Base-by-base conservation (phyloP, 1,284 basidiomycete genomes). In the Pholiota adiposa region DNA sequence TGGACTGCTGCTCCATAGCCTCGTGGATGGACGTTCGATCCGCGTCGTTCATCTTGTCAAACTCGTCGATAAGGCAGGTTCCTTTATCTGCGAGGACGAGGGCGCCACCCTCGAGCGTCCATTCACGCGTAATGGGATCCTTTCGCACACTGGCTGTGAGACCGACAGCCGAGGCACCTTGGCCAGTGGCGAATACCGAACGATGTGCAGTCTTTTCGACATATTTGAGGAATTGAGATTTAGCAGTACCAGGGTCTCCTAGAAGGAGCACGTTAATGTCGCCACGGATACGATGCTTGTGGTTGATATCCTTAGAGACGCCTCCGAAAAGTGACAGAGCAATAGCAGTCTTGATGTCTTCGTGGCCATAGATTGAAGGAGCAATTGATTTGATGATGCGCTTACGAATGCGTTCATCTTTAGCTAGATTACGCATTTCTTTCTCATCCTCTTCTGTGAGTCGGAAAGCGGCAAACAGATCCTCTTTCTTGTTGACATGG, bases 1-100 rank as follows among this genome's bases (percentile, higher is more conserved):
- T 99, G n/a, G 93, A 92, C 73, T 99, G 97, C 77, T 99, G 97
- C 75, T 99, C 97, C 97, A 99, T 99, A 1, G 97, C 97, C 75
- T 99, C 97, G 80, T 99, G 97, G 69, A 99, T 99, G 6, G 96
- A 98, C 11, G 97, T 98, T 65, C 96, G 84, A 75, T 96, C 94
- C 31, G 94, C 87, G 70, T 99, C 97, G 78, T 99, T 99, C 97
- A 99, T 99, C 83, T 99, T 99, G 83, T 99, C 97, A 74, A 99
- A 99, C 77, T 99, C 97, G 77, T 99, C 97, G 67, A 99, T 99
- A 33, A 99, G 81, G 70, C 97, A 99, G 36, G 93, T 94, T n/a
- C 97, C 97, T 79, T 98, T 98, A 79, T 99, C 97, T 0, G 97
- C 97, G 23, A 99, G 83, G 40, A 99, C 97, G 9, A 99, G 82